phyloP scores from a whole-genome alignment of 176 grass and related monocot species.

The Panicum miliaceum region DNA sequence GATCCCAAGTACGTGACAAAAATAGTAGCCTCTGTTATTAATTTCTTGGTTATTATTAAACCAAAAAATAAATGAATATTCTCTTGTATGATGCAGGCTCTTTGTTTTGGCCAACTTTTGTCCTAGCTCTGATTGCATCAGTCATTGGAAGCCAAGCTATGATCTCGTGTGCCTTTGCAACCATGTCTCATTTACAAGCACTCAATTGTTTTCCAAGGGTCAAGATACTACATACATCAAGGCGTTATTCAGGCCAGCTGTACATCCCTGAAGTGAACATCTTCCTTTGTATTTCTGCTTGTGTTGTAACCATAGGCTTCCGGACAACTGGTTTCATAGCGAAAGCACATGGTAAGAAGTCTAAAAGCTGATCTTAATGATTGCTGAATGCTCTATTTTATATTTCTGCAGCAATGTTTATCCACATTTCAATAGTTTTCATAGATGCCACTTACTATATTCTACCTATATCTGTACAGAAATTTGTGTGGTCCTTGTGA shows the following conservation, averaged over 20 bases:
- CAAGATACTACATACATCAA: conserved; percentile 62
- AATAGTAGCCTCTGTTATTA: background rate
- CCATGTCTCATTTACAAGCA: conserved; percentile 58
- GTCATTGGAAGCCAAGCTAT: conserved; percentile 78
- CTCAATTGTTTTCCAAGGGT: conserved; percentile 70
- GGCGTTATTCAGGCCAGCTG: conserved; percentile 59
- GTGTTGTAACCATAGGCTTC: conserved; percentile 57
- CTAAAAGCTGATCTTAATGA: background rate
- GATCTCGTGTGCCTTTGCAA: conserved; percentile 67
- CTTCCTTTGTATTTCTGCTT: conserved; percentile 46
- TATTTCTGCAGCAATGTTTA: background rate
- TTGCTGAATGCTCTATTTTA: background rate
- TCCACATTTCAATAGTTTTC: background rate
- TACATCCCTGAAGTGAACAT: conserved; percentile 77
- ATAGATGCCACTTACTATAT: background rate
- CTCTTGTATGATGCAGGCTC: conserved; percentile 33
- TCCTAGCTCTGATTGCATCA: conserved; percentile 48
- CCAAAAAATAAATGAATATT: background rate
- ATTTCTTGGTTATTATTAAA: background rate
- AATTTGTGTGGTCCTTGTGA: conserved; percentile 68
- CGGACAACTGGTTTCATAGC: conserved; percentile 58
- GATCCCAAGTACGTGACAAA: conserved; percentile 63
- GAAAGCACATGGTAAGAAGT: conserved; percentile 67
- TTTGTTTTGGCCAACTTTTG: conserved; percentile 66
- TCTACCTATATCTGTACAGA: conserved; percentile 34